These are phyloP conservation scores for Chrysoporthe austroafricana DNA, from an alignment of 2,329 filamentous ascomycete genomes.

Conservation along the genomic window DNA sequence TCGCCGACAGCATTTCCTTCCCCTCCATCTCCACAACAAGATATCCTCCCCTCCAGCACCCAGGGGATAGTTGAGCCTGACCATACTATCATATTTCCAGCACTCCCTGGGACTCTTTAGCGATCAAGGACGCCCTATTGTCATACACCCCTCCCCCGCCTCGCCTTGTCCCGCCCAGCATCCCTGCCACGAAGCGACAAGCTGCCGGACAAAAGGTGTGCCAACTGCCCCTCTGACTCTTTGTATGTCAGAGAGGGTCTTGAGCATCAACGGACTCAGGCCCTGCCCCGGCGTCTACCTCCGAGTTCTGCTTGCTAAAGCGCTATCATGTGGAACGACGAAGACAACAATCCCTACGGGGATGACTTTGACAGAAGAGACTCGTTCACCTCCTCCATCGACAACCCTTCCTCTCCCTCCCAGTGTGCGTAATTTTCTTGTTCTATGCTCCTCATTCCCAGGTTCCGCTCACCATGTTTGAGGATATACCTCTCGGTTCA, in stretches of 20 bases:
- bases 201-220: conserved; percentile 14
- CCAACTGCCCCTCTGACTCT: neutral
- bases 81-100: neutral
- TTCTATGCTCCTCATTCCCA: conserved; percentile 26
- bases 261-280: neutral
- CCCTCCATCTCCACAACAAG: neutral
- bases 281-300: neutral
- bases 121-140: neutral
- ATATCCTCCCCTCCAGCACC: neutral
- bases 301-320: neutral
- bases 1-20: neutral
- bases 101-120: neutral
- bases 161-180: conserved; percentile 17
- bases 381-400: conserved; percentile 71
- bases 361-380: conserved; percentile 87
- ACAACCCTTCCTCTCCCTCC: conserved; percentile 66
- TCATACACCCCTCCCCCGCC: conserved; percentile 21
- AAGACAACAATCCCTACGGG: conserved; percentile 97
- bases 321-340: conserved; percentile 92
- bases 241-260: neutral
- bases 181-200: conserved; percentile 1
- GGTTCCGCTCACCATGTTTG: conserved; percentile 40
- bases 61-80: neutral
- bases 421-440: conserved; percentile 53
- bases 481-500: conserved; percentile 42